A percentile compares a stretch with the other conserved stretches of the same genome.
These are phyloP conservation scores for Solanum piurae DNA, from an alignment of 257 asterid species.

Conservation along the genomic window DNA sequence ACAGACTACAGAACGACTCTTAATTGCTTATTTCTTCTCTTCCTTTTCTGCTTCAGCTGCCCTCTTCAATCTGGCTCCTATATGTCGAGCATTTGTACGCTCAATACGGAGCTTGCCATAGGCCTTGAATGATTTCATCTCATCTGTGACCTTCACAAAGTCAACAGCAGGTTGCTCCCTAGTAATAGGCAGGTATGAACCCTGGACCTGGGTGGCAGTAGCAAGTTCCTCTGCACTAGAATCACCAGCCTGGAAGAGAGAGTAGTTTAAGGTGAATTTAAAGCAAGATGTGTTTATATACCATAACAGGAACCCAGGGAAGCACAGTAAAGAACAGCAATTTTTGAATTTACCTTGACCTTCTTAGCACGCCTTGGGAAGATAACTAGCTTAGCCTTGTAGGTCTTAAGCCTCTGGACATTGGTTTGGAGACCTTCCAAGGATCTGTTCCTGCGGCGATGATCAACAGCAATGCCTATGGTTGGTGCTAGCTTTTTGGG, in stretches of 20 bases:
- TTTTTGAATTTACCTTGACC: slow-evolving; percentile 1
- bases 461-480: slow-evolving; percentile 25
- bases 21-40: background rate
- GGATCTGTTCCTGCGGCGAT: slow-evolving; percentile 23
- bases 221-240: slow-evolving; percentile 2
- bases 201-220: background rate
- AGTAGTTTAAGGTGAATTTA: background rate
- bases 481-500: slow-evolving; percentile 20
- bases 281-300: background rate
- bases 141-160: background rate
- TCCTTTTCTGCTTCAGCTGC: background rate
- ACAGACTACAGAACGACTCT: background rate
- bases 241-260: background rate
- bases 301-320: no score
- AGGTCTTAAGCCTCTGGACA: slow-evolving; percentile 24
- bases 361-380: slow-evolving; percentile 22
- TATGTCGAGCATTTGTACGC: background rate
- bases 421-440: slow-evolving; percentile 24
- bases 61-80: background rate
- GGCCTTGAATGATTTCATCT: background rate
- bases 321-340: background rate
- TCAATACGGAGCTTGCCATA: background rate
- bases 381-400: slow-evolving; percentile 22
- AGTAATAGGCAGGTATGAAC: background rate
- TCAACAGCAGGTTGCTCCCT: slow-evolving; percentile 7